Evolutionary conservation across 257 asterid species (phyloP).

Genomic region (Solanum rostratum): DNA sequence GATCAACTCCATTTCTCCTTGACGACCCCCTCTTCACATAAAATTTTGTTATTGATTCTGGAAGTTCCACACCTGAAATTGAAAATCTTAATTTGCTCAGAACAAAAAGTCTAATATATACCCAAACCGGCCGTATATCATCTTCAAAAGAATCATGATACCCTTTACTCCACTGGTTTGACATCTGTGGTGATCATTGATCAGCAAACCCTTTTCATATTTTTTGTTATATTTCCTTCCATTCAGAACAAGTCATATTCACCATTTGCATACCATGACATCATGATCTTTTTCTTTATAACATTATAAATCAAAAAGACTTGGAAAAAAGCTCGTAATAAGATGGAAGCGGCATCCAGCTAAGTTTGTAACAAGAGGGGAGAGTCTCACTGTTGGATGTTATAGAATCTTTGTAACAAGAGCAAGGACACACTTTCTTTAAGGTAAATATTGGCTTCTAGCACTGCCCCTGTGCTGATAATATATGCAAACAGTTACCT

Average conservation of each 20-base stretch:
- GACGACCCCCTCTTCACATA: conserved; percentile 25
- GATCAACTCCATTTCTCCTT: conserved; percentile 12
- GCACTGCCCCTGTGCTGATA: neutral
- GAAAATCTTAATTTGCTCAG: neutral
- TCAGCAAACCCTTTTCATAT: neutral
- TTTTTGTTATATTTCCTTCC: neutral
- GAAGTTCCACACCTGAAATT: conserved; percentile 47
- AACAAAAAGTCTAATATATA: neutral
- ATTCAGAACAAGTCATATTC: neutral
- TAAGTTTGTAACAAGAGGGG: neutral
- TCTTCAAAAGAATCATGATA: neutral
- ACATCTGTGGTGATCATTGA: neutral
- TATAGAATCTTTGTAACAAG: neutral
- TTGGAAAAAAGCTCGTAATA: neutral
- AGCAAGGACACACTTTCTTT: neutral
- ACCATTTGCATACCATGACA: neutral
- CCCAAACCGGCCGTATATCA: neutral
- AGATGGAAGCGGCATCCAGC: neutral
- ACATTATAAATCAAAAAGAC: neutral
- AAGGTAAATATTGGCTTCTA: neutral
- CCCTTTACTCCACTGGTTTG: neutral
- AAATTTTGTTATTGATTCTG: conserved; percentile 56
- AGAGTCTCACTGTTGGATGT: neutral
- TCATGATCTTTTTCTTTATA: neutral
- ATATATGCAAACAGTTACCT: neutral